These are phyloP conservation scores for Trichomonascaceae sp. DNA, from an alignment of 1,139 yeast species.

Conservation along the genomic window DNA sequence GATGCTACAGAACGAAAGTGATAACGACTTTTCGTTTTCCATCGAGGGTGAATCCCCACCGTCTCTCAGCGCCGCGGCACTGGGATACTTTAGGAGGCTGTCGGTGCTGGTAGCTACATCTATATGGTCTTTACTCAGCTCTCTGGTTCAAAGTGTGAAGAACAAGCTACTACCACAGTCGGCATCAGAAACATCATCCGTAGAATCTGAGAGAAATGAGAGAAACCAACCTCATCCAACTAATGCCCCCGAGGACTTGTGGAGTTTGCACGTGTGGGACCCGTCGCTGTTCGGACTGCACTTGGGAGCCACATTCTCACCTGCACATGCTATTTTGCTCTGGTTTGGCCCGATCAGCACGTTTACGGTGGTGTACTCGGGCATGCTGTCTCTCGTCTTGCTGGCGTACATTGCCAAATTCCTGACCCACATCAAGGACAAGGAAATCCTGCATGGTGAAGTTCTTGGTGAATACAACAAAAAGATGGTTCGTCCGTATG, in stretches of 20 bases:
- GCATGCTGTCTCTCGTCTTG: slow-evolving; percentile 30
- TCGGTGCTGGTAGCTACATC: slow-evolving; percentile 4
- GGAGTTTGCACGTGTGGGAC: slow-evolving; percentile 48
- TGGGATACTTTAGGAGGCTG: slow-evolving; percentile 1
- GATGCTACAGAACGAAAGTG: slow-evolving; percentile 1
- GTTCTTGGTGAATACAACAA: slow-evolving; percentile 50
- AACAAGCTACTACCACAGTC: too few relatives aligned
- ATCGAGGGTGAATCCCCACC: background rate
- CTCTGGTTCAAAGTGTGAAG: too few relatives aligned
- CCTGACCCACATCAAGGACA: slow-evolving; percentile 40
- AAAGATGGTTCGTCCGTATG: slow-evolving; percentile 52
- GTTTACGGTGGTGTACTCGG: slow-evolving; percentile 22
- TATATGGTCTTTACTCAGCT: too few relatives aligned
- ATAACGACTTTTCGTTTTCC: slow-evolving; percentile 1
- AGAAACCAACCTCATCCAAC: too few relatives aligned
- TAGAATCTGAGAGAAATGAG: too few relatives aligned
- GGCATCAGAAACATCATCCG: too few relatives aligned
- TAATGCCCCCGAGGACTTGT: slow-evolving; percentile 21
- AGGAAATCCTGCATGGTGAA: slow-evolving; percentile 47
- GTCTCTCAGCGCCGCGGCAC: background rate
- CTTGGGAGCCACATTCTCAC: slow-evolving; percentile 43
- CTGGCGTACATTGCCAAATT: slow-evolving; percentile 34
- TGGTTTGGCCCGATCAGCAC: slow-evolving; percentile 32
- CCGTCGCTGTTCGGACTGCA: slow-evolving; percentile 41
- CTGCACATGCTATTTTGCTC: slow-evolving; percentile 34